Percentiles rank a stretch among this genome's conserved stretches.
These are phyloP conservation scores for Meripilus lineatus DNA, from an alignment of 1,284 basidiomycete genomes.

Conservation along the genomic window DNA sequence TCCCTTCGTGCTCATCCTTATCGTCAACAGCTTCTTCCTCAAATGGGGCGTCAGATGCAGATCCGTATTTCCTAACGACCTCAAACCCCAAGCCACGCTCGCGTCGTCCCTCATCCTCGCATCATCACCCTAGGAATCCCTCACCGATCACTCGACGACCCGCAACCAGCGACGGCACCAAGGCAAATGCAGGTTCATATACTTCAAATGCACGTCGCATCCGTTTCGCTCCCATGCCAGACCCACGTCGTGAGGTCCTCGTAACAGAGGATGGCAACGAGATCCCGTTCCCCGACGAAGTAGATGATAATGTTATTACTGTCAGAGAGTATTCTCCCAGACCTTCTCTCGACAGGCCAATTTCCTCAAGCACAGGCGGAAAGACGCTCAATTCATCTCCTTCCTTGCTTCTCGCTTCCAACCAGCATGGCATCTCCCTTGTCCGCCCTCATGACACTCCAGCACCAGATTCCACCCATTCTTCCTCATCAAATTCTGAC, in stretches of 20 bases:
- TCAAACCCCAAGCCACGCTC: conserved; percentile 10
- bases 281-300: conserved; percentile 30
- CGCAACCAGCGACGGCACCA: conserved; percentile 11
- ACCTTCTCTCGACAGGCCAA: conserved; percentile 10
- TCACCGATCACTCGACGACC: conserved; percentile 12
- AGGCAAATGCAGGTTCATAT: conserved; percentile 1
- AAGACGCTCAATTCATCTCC: not conserved
- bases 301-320: conserved; percentile 13
- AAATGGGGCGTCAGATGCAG: conserved; percentile 18
- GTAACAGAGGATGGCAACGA: conserved; percentile 26
- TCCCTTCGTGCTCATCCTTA: conserved; percentile 23
- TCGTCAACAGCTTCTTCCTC: conserved; percentile 23
- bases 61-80: conserved; percentile 24
- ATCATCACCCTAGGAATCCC: conserved; percentile 12
- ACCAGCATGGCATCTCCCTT: conserved; percentile 2
- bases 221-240: conserved; percentile 75
- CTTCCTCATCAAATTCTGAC: not conserved
- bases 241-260: conserved; percentile 50
- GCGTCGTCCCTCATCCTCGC: not conserved
- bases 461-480: no score
- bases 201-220: conserved; percentile 39
- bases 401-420: conserved; percentile 9
- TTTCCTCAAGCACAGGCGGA: conserved; percentile 9
- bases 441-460: not conserved
- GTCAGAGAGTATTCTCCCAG: conserved; percentile 3